A percentile compares a stretch with the other conserved stretches of the same genome.
phyloP scores from a whole-genome alignment of 257 asterid species.

The Rehmannia glutinosa region DNA sequence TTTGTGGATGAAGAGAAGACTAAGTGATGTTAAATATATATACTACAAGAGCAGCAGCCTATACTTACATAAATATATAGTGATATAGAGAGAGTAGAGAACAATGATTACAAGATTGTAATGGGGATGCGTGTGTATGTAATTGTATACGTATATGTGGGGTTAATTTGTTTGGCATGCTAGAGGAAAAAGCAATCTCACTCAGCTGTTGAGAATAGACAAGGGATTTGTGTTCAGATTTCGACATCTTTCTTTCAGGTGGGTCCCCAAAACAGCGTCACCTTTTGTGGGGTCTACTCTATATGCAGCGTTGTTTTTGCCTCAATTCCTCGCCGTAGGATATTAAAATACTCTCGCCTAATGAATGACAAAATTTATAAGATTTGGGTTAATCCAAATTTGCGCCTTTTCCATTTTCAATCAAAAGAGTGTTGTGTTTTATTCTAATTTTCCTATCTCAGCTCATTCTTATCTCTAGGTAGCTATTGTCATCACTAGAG shows the following conservation, averaged over 20 bases:
- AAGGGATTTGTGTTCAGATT: constrained; percentile 18
- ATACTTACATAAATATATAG: constrained; percentile 20
- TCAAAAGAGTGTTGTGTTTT: no score
- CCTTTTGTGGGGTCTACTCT: not conserved
- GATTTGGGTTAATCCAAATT: no score
- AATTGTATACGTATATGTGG: constrained; percentile 4
- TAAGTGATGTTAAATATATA: no score
- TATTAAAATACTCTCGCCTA: no score
- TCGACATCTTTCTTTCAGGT: not conserved
- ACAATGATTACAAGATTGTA: constrained; percentile 23
- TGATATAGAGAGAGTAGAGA: constrained; percentile 2
- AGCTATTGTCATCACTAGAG: no score
- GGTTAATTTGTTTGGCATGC: constrained; percentile 28
- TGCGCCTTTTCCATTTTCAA: no score
- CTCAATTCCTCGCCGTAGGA: no score
- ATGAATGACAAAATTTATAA: no score
- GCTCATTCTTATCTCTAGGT: no score
- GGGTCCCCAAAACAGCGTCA: constrained; percentile 42
- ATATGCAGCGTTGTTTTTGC: not conserved
- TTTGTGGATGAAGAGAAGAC: not conserved
- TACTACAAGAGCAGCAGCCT: no score
- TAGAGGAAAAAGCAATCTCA: constrained; percentile 20
- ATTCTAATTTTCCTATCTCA: no score
- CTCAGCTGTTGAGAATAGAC: not conserved
- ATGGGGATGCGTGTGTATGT: constrained; percentile 27